These are phyloP conservation scores for Favolaschia claudopus DNA, from an alignment of 768 basidiomycete species.

Conservation along the genomic window DNA sequence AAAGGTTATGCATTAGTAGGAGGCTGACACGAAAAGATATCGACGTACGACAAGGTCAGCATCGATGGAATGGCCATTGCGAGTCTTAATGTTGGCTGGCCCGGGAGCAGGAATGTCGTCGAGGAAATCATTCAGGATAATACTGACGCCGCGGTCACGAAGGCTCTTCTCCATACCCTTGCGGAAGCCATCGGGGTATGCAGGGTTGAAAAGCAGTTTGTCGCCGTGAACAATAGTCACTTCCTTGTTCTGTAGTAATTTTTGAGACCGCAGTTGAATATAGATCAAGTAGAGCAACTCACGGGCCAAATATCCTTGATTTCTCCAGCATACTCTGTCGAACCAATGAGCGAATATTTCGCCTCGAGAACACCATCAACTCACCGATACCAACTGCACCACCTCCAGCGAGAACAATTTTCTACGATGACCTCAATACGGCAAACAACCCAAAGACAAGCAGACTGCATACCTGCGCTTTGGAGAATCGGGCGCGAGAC, in stretches of 20 bases:
- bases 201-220: constrained; percentile 59
- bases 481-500: constrained; percentile 34
- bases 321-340: constrained; percentile 50
- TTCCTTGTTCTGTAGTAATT: constrained; percentile 43
- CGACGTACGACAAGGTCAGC: constrained; percentile 67
- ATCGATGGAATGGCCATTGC: constrained; percentile 54
- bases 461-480: too few relatives aligned
- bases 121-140: constrained; percentile 62
- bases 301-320: constrained; percentile 50
- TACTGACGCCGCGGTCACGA: constrained; percentile 51
- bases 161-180: constrained; percentile 51
- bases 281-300: constrained; percentile 27
- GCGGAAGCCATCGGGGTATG: constrained; percentile 64
- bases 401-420: constrained; percentile 50
- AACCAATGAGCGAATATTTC: background rate
- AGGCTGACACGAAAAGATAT: background rate
- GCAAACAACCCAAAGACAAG: too few relatives aligned
- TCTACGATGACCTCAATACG: too few relatives aligned
- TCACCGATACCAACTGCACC: constrained; percentile 48
- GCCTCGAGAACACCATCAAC: constrained; percentile 23
- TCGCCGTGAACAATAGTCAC: constrained; percentile 70
- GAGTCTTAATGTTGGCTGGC: constrained; percentile 51
- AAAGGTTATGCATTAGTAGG: background rate
- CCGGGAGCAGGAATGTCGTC: constrained; percentile 52
- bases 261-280: background rate